Percentiles rank a stretch among this genome's conserved stretches.
phyloP scores from a whole-genome alignment of 2,329 filamentous ascomycete genomes.

The Fusarium floridanum region DNA sequence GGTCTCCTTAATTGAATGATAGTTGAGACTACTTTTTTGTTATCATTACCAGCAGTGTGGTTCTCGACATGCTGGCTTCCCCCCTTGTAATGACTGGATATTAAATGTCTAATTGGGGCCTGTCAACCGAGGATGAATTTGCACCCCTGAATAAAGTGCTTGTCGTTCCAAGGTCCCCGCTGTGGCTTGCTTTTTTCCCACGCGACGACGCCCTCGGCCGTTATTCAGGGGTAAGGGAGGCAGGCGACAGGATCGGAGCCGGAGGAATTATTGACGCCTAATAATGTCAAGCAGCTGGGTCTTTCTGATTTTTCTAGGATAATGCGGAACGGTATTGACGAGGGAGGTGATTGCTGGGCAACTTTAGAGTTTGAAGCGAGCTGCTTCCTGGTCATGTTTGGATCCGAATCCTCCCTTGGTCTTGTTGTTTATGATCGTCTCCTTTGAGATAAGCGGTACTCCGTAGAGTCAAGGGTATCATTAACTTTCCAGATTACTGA shows the following conservation, averaged over 20 bases:
- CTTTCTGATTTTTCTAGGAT: not conserved
- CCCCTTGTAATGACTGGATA: not conserved
- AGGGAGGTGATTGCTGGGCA: not conserved
- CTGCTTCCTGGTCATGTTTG: not conserved
- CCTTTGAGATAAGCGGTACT: not conserved
- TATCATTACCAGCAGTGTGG: not conserved
- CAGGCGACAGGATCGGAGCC: not conserved
- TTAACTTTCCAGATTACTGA: not conserved
- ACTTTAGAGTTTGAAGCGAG: not conserved
- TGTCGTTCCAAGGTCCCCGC: not conserved
- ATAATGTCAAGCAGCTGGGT: not conserved
- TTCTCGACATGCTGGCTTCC: not conserved
- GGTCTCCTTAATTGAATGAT: constrained; percentile 17
- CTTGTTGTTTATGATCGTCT: not conserved
- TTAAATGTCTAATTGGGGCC: not conserved
- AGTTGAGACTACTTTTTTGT: not conserved
- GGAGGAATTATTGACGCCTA: not conserved
- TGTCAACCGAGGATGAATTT: not conserved
- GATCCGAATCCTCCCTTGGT: not conserved
- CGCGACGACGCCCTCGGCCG: constrained; percentile 13
- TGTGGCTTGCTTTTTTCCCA: constrained; percentile 17
- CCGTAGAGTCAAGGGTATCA: not conserved
- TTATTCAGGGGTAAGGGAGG: constrained; percentile 2
- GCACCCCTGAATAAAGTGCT: not conserved
- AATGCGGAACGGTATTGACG: not conserved